Evolutionary conservation across 2,329 filamentous ascomycete species (phyloP).

Genomic region (Botryotinia narcissicola): DNA sequence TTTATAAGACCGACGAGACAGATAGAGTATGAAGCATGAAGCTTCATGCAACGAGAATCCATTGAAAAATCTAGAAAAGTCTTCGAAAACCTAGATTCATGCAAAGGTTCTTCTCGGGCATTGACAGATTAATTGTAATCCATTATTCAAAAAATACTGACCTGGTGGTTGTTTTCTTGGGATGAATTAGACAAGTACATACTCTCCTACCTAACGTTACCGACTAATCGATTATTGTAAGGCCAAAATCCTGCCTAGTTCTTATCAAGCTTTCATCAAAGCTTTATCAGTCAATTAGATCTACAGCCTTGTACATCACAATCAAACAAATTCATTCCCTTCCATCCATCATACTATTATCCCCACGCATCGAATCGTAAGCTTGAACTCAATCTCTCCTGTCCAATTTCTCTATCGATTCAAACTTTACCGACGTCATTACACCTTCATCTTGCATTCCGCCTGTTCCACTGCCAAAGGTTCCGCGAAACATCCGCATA

Average conservation of each 20-base stretch:
- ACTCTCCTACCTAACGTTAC: too few species aligned
- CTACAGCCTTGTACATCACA: background rate
- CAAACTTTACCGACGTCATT: constrained; percentile 5
- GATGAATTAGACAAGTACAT: background rate
- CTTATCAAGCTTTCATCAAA: constrained; percentile 4
- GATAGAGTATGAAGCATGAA: background rate
- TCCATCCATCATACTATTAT: background rate
- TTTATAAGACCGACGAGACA: background rate
- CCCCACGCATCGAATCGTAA: background rate
- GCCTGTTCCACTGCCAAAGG: background rate
- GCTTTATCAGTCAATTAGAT: background rate
- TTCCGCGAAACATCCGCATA: constrained; percentile 5
- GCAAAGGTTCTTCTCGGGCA: background rate
- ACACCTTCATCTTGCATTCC: background rate
- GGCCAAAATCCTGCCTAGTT: background rate
- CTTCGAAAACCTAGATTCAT: background rate
- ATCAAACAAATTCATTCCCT: background rate
- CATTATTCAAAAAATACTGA: background rate
- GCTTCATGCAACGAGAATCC: background rate
- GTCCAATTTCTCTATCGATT: too few species aligned
- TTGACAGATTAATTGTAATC: background rate
- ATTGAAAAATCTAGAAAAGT: background rate
- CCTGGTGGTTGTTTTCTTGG: background rate
- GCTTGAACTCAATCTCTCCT: background rate
- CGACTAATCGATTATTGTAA: constrained; percentile 3